A percentile compares a stretch with the other conserved stretches of the same genome.
Evolutionary conservation across 2,329 filamentous ascomycete genomes (phyloP).

Genomic region (Thielaviopsis punctulata): DNA sequence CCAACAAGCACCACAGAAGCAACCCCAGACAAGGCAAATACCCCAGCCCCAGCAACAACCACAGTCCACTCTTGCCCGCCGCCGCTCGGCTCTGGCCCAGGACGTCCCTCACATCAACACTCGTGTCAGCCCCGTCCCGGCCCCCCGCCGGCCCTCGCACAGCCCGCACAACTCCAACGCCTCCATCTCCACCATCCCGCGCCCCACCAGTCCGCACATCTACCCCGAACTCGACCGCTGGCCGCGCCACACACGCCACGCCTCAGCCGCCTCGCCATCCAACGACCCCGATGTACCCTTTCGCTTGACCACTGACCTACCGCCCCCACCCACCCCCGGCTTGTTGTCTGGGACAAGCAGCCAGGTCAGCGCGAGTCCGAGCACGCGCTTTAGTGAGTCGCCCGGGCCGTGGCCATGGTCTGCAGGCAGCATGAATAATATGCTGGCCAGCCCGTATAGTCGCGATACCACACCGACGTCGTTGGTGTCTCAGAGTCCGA

Average conservation of each 20-base stretch:
- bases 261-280: constrained; percentile 1
- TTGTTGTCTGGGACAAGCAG: constrained; percentile 43
- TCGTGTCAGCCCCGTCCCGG: background rate
- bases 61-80: background rate
- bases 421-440: constrained; percentile 2
- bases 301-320: constrained; percentile 43
- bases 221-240: constrained; percentile 11
- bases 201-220: background rate
- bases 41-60: background rate
- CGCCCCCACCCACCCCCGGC: constrained; percentile 47
- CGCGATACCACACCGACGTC: constrained; percentile 65
- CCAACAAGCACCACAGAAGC: constrained; percentile 1
- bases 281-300: constrained; percentile 24
- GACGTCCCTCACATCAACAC: constrained; percentile 6
- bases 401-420: constrained; percentile 30
- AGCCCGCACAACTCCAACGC: background rate
- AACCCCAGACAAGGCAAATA: background rate
- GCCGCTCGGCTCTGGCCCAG: constrained; percentile 1
- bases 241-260: constrained; percentile 6
- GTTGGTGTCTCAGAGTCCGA: constrained; percentile 57
- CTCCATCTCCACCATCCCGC: background rate
- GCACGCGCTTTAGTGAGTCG: constrained; percentile 59
- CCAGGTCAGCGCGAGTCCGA: constrained; percentile 52
- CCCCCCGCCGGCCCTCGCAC: background rate
- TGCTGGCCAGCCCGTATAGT: constrained; percentile 41